Percentiles rank a stretch among this genome's conserved stretches.
Evolutionary conservation across 106 monocot genomes (phyloP).

Genomic region (Dendrobium huoshanense): DNA sequence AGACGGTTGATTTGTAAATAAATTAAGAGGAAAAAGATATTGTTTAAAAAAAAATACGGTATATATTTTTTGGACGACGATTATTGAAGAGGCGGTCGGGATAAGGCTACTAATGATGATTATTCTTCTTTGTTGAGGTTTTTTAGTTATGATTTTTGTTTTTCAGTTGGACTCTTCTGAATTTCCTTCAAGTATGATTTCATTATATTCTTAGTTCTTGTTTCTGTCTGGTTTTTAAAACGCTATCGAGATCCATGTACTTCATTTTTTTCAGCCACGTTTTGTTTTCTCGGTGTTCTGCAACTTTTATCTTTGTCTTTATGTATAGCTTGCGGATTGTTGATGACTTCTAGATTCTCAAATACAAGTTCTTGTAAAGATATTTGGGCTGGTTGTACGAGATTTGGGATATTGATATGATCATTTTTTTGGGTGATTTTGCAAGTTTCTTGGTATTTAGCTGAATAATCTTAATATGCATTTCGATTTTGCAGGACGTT

Average conservation of each 20-base stretch:
- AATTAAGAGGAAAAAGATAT: no score
- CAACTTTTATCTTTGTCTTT: neutral
- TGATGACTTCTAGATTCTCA: neutral
- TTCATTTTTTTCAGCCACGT: neutral
- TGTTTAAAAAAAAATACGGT: neutral
- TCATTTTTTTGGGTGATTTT: neutral
- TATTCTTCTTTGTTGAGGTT: neutral
- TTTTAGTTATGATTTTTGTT: neutral
- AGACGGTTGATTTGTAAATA: no score
- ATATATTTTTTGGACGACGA: neutral
- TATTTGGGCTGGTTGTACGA: neutral
- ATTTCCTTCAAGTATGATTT: neutral
- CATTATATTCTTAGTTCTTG: neutral
- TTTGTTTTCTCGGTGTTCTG: neutral
- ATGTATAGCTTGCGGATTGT: neutral
- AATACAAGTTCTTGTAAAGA: neutral
- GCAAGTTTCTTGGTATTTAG: neutral
- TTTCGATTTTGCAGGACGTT: conserved; percentile 22
- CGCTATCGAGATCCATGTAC: neutral
- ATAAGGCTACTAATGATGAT: neutral
- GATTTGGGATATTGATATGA: neutral
- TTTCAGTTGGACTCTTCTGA: neutral
- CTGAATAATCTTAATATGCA: neutral
- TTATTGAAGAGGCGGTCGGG: neutral
- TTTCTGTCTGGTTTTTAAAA: neutral